A percentile compares a stretch with the other conserved stretches of the same genome.
phyloP scores from a whole-genome alignment of 306 rosid genomes.

The Fagus sylvatica region DNA sequence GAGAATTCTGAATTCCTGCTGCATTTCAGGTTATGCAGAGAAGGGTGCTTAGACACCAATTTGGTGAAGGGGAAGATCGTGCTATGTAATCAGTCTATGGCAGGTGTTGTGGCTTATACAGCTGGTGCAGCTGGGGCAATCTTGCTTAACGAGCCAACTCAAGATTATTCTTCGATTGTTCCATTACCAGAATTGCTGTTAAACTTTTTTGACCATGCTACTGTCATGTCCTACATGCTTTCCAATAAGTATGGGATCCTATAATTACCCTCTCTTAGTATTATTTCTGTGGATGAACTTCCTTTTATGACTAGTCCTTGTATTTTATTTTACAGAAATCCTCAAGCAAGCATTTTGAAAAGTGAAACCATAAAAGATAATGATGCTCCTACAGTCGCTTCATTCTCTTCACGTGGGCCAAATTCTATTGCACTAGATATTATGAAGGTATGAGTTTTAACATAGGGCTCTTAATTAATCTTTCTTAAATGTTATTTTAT shows the following conservation, averaged over 20 bases:
- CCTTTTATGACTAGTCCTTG: background rate
- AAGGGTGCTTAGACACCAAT: background rate
- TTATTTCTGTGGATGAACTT: too few species aligned
- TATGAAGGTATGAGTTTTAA: slow-evolving; percentile 10
- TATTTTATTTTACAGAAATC: background rate
- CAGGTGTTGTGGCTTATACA: background rate
- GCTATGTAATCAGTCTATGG: background rate
- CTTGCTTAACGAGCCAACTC: background rate
- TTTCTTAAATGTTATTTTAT: too few species aligned
- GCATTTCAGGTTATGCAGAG: background rate
- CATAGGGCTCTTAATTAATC: too few species aligned
- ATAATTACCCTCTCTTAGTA: too few species aligned
- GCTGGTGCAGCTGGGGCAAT: slow-evolving; percentile 33
- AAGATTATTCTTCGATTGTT: background rate
- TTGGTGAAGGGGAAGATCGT: slow-evolving; percentile 41
- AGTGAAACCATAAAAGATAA: background rate
- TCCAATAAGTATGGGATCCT: background rate
- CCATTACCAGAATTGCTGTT: slow-evolving; percentile 1
- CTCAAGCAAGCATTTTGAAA: slow-evolving; percentile 6
- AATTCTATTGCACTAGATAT: slow-evolving; percentile 13
- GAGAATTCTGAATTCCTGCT: too few species aligned
- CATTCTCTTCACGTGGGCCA: slow-evolving; percentile 45
- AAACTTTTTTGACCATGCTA: background rate
- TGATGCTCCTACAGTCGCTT: slow-evolving; percentile 16
- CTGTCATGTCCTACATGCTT: background rate